Evolutionary conservation across 768 basidiomycete genomes (phyloP), one percentile per base, ranked within the genome.

Genomic region (Boletus eberwhitei): DNA sequence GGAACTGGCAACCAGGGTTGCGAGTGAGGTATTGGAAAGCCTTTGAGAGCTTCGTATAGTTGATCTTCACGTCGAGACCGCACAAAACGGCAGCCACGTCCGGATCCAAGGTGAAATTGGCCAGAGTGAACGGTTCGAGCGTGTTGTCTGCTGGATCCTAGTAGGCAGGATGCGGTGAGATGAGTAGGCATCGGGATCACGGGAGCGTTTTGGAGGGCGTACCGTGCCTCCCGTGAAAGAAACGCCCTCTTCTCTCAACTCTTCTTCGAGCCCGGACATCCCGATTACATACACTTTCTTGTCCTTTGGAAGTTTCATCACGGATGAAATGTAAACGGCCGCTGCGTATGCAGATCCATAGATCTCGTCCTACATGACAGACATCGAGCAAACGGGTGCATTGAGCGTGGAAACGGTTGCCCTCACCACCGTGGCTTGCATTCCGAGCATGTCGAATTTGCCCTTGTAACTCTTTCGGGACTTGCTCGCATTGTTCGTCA

Each of bases 241-340:
- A 54, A 98, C 80, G 17, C 93, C 96, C 65, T 98, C 95, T 38
- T 86, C 83, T n/a, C 75, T 78, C 56, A 99, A 76, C 72, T 99
- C 96, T 63, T 98, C 90, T 72, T 98, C 96, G 31, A 99, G 72
- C 0, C 96, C 97, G 32, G 76, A 70, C 84, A 90, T 88, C 12
- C 96, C 96, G 57, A 99, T 88, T 16, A 98, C 94, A 73, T 94
- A 99, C 14, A 94, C 95, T 71, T 89, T 92, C 76, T 98, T 93
- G 67, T 88, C 81, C 65, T 87, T 90, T 11, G 93, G 90, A 57
- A 99, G 79, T 53, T 92, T 88, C 62, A 95, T 77, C 13, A 98
- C 88, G 38, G 90, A 84, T 0, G 94, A 95, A 24, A 98, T 74
- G 72, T 98, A 90, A 35, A 88, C 84, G 0, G 87, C 88, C 13